These are phyloP conservation scores for Drechslerella stenobrocha DNA, from an alignment of 2,329 filamentous ascomycete species.

Conservation along the genomic window DNA sequence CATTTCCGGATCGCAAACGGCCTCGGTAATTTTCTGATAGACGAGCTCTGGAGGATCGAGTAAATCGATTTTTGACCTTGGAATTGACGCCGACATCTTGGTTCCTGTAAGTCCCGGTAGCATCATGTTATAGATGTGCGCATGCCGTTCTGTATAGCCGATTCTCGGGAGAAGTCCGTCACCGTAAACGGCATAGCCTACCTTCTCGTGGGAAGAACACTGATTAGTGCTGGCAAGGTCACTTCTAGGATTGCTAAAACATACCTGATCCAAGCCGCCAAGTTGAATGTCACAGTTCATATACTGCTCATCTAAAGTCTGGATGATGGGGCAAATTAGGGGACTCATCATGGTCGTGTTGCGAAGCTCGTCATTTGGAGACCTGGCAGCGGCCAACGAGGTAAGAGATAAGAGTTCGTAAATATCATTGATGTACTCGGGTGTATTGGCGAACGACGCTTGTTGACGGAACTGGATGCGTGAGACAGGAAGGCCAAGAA, in stretches of 20 bases:
- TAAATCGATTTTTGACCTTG: conserved; percentile 38
- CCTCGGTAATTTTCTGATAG: conserved; percentile 22
- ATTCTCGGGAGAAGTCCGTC: conserved; percentile 29
- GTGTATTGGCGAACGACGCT: conserved; percentile 18
- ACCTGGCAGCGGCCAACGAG: conserved; percentile 28
- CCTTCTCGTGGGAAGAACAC: conserved; percentile 1
- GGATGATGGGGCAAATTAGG: conserved; percentile 28
- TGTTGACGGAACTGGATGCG: conserved; percentile 20
- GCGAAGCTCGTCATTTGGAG: conserved; percentile 27
- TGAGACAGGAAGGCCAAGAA: conserved; percentile 18
- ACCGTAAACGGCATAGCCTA: conserved; percentile 16
- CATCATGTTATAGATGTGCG: conserved; percentile 28
- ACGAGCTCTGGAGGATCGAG: conserved; percentile 27
- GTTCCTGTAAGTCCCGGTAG: conserved; percentile 28
- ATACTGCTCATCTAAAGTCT: conserved; percentile 36
- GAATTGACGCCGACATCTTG: conserved; percentile 42
- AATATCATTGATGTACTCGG: conserved; percentile 30
- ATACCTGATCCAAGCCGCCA: conserved; percentile 39
- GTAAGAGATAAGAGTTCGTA: conserved; percentile 33
- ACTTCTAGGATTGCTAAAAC: too few species aligned
- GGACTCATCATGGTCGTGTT: conserved; percentile 39
- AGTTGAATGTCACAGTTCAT: conserved; percentile 41
- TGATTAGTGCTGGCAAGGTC: too few species aligned
- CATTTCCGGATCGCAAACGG: conserved; percentile 7
- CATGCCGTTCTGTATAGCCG: conserved; percentile 22